Evolutionary conservation across 1,139 yeast genomes (phyloP), one percentile per base, ranked within the genome.

Genomic region (Debaryomyces psychrophilus): DNA sequence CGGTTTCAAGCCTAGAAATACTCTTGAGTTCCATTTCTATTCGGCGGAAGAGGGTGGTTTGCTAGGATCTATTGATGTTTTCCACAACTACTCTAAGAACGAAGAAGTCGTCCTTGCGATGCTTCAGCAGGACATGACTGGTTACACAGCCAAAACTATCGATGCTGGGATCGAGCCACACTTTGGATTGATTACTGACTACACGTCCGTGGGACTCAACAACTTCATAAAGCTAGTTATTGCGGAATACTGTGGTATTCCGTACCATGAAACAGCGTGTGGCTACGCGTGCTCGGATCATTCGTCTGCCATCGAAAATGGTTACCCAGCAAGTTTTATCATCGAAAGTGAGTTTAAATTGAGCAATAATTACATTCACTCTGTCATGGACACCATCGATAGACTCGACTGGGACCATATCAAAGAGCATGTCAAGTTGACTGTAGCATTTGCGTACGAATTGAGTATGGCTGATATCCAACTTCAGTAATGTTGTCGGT

Each of bases 111-210:
- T 92, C 18, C 77, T 84, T 29, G 92, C 92, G 5, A 86, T 90
- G 90, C 73, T 92, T 43, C 97, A 92, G 65, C 96, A 90, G 64
- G 98, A 92, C 62, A 92, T 92, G 97, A 89, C 97, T 1, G 98
- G 98, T 0, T 90, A 78, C 60, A 80, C 85, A 7, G 77, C 79
- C 41, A 79, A 77, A 42, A 69, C 85, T 18, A 59, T 73, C 22
- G 83, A 79, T 41, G 71, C 69, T 35, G 86, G 85, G 4, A 63
- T 72, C n/a, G 80, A 78, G 43, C 92, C 85, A 49, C 88, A 86
- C 59, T 77, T 90, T 57, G 97, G 97, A 11, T 75, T 92, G 41
- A 82, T 90, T 50, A 78, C 81, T 2, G 97, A 92, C 69, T 84
- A 82, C 65, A 86, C 88, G 11, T 77, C 87, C 29, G 67, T 67